phyloP scores from a whole-genome alignment of 1,139 yeast genomes.

The Saccharomyces hybrid region DNA sequence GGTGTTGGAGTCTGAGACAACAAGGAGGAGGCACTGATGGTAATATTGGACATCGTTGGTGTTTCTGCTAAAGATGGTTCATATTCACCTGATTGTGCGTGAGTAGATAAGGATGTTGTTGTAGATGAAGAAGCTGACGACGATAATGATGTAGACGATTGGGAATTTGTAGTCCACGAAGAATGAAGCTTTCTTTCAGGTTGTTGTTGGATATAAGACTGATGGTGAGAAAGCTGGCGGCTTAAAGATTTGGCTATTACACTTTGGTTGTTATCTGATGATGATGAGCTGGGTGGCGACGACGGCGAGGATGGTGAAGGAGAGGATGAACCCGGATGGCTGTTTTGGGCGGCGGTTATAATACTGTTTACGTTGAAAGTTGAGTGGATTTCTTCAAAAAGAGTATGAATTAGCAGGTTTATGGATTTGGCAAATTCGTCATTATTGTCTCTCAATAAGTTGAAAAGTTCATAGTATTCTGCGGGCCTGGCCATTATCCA shows the following conservation, averaged over 20 bases:
- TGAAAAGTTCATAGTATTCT: conserved; percentile 16
- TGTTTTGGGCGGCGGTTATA: conserved; percentile 6
- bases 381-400: conserved; percentile 16
- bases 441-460: conserved; percentile 5
- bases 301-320: background rate
- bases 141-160: background rate
- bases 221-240: background rate
- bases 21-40: background rate
- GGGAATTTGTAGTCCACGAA: background rate
- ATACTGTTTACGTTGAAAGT: conserved; percentile 11
- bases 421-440: conserved; percentile 4
- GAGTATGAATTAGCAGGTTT: conserved; percentile 1
- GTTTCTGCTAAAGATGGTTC: background rate
- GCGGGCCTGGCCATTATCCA: conserved; percentile 30
- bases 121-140: background rate
- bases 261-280: background rate
- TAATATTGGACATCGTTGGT: background rate
- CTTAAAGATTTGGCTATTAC: background rate
- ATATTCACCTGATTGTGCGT: background rate
- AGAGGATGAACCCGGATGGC: background rate
- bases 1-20: background rate
- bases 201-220: background rate
- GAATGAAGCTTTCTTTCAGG: background rate
- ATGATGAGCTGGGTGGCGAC: background rate
- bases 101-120: background rate